Conservation (phyloP, 1,284 basidiomycete genomes). For the Inonotus obliquus region DNA sequence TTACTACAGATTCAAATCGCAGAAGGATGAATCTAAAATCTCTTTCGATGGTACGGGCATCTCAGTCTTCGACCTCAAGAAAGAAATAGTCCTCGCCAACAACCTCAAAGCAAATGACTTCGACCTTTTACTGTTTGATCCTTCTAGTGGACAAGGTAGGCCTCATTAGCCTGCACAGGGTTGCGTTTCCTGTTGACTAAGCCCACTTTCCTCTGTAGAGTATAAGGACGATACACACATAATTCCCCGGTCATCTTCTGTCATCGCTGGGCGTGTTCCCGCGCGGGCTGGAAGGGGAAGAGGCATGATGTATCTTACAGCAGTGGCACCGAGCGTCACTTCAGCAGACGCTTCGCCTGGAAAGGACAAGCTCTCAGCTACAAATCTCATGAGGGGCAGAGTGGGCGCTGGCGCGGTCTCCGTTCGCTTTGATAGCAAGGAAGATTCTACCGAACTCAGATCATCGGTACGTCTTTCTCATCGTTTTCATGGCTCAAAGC, state of each 20-base stretch:
- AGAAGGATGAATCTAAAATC: conserved; percentile 90
- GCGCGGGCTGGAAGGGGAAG: conserved; percentile 87
- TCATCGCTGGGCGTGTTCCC: conserved; percentile 89
- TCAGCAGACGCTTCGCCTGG: conserved; percentile 23
- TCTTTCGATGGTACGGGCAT: conserved; percentile 98
- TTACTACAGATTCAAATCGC: conserved; percentile 98
- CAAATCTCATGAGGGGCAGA: conserved; percentile 24
- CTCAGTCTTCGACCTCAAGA: conserved; percentile 98
- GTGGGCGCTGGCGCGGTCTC: conserved; percentile 73
- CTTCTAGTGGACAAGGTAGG: conserved; percentile 83
- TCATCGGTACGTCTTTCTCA: conserved; percentile 29
- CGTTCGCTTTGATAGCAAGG: conserved; percentile 86
- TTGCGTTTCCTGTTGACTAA: not conserved
- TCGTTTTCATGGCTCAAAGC: not conserved
- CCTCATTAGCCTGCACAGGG: conserved; percentile 15
- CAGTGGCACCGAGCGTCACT: conserved; percentile 41
- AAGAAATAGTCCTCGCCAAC: conserved; percentile 95
- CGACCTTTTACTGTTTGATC: conserved; percentile 86
- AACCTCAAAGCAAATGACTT: conserved; percentile 98
- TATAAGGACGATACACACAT: conserved; percentile 89
- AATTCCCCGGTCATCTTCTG: conserved; percentile 91
- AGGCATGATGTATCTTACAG: conserved; percentile 80
- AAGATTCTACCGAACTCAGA: conserved; percentile 31
- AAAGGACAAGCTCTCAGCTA: conserved; percentile 26
- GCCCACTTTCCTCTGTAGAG: conserved; percentile 46